Evolutionary conservation across 164 flowering plant species (phyloP), one percentile per base, ranked within the genome.

Genomic region (Umbilicus rupestris): DNA sequence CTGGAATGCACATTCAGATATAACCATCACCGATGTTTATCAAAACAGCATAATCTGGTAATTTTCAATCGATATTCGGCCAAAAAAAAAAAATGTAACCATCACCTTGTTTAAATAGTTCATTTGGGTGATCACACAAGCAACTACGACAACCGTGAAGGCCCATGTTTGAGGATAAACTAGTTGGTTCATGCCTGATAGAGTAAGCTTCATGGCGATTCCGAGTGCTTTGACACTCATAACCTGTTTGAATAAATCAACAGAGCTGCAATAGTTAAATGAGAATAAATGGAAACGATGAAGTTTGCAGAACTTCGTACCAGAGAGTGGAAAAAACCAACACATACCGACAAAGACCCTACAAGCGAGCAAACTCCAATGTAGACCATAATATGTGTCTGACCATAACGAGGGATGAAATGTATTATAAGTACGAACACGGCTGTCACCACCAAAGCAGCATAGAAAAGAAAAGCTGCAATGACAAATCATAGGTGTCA

Each of bases 201-300:
- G 66, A 22, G 86, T 84, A 42, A 84, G 75, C 69, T 84, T 84
- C 68, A 84, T 70, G 44, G 86, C 88, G 65, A 84, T 84, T 57
- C 88, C 88, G 45, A 84, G 72, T 19, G 88, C 88, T 76, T 84
- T 84, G 42, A 84, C 84, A 77, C 88, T 82, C 81, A 84, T 80
- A 26, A 84, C 86, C 88, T 84, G 74, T 67, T 76, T 70, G 33
- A 60, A 41, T 5, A 63, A n/a, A 45, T 28, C 24, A 19, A 59
- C 29, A 45, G 44, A 39, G 33, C 11, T 24, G 30, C 17, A 33
- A 7, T 17, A 22, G 8, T 24, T 42, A 31, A 41, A 42, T 9
- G 26, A 65, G 29, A 47, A 22, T 11, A 24, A 22, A 64, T n/a
- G 49, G 19, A 0, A 8, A 22, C 9, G 26, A 37, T 3, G 7